Base-by-base conservation (phyloP, 2,329 filamentous ascomycete species). In the Penicillium sp. region DNA sequence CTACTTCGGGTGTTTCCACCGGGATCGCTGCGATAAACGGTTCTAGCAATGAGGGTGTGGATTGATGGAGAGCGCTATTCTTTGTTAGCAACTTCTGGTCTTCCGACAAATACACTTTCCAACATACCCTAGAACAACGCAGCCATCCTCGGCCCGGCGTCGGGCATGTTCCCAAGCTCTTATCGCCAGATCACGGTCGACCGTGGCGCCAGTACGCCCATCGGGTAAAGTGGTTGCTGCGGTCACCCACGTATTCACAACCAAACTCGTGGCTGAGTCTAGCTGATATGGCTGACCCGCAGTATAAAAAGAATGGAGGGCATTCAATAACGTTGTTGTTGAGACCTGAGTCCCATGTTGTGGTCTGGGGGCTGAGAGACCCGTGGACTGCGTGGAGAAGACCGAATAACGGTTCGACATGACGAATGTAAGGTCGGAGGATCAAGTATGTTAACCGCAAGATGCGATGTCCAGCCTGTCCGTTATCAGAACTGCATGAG, bases 91-190 rank as follows among this genome's bases (percentile, higher is more conserved):
- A 24, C n/a, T 6, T 22, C 24, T 45, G 20, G 5, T 47, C 10
- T 11, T 35, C 5, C 4, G 11, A 10, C 31, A 9, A 11, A n/a
- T 18, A 7, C 16, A 18, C 1, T 24, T 16, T 43, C 6, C 2
- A 50, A 76, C 86, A 65, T 81, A 96, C 91, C 89, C 89, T 64
- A 99, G 77, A 52, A 97, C 81, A 61, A 99, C 89, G 71, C 92
- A 97, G 16, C 91, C 92, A 77, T 99, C 94, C 74, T 99, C 94
- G 40, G 94, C 94, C 78, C 94, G 85, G 60, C 94, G 86, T 64
- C 93, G 85, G 55, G 94, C 93, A 79, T 99, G 94, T 77, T 99
- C 94, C 93, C 94, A 99, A 3, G 92, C 92, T 71, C 90, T 85
- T 50, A 85, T 81, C 16, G 90, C 89, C 49, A 99, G 77, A 22